These are phyloP conservation scores for Silene uniflora DNA, from an alignment of 148 eudicot species.

Conservation along the genomic window DNA sequence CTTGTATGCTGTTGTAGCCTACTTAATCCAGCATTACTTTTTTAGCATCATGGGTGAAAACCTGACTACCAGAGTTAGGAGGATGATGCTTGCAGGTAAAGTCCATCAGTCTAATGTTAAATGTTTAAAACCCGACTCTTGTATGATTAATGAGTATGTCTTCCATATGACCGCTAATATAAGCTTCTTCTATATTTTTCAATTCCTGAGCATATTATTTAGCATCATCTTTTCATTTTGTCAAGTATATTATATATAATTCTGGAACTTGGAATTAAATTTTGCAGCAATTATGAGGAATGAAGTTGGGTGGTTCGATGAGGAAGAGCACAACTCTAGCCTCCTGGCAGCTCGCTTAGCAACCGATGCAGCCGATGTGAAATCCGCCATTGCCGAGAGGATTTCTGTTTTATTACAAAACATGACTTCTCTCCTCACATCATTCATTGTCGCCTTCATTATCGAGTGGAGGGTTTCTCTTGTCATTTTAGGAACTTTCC, in stretches of 20 bases:
- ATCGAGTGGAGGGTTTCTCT: conserved; percentile 99
- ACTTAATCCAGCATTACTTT: conserved; percentile 96
- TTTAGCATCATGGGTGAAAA: conserved; percentile 99
- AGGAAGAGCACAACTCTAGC: conserved; percentile 99
- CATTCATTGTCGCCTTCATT: conserved; percentile 94
- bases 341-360: conserved; percentile 89
- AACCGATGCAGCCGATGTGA: conserved; percentile 95
- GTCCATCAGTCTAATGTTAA: neutral
- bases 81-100: conserved; percentile 99
- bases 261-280: neutral
- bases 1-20: conserved; percentile 88
- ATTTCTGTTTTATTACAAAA: conserved; percentile 94
- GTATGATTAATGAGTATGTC: neutral
- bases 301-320: conserved; percentile 99
- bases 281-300: conserved; percentile 84
- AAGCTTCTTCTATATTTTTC: neutral
- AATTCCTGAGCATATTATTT: neutral
- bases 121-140: neutral
- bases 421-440: conserved; percentile 97
- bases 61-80: conserved; percentile 89
- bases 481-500: conserved; percentile 94
- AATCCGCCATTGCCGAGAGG: conserved; percentile 97
- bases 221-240: neutral
- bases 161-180: neutral
- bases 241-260: neutral